phyloP scores from a whole-genome alignment of 2,329 filamentous ascomycete species.

The Colletotrichum acutatum region DNA sequence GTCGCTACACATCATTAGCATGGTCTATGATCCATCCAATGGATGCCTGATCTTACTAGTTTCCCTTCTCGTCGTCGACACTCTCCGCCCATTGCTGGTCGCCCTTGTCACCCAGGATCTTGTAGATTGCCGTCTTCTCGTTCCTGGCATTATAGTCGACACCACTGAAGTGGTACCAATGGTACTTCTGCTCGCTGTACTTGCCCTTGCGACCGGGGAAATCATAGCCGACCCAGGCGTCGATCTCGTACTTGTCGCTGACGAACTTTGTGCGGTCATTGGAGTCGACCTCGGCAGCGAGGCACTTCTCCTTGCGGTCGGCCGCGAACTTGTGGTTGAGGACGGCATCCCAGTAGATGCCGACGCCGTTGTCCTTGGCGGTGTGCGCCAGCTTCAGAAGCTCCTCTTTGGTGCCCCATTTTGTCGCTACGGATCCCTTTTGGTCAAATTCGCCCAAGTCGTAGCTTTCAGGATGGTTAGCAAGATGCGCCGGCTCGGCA shows the following conservation, averaged over 20 bases:
- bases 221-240: slow-evolving; percentile 77
- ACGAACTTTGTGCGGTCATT: slow-evolving; percentile 68
- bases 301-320: slow-evolving; percentile 72
- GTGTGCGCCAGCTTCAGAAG: slow-evolving; percentile 63
- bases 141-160: slow-evolving; percentile 73
- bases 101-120: slow-evolving; percentile 66
- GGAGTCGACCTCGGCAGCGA: slow-evolving; percentile 72
- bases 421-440: slow-evolving; percentile 71
- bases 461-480: slow-evolving; percentile 45
- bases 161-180: slow-evolving; percentile 77
- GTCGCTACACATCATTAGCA: slow-evolving; percentile 68
- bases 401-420: slow-evolving; percentile 77
- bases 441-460: slow-evolving; percentile 81
- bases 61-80: slow-evolving; percentile 69
- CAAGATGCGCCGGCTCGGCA: no score
- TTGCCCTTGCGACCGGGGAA: slow-evolving; percentile 71
- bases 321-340: slow-evolving; percentile 81
- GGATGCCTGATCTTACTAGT: slow-evolving; percentile 62
- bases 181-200: slow-evolving; percentile 74
- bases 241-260: slow-evolving; percentile 70
- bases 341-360: slow-evolving; percentile 78
- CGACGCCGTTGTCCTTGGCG: slow-evolving; percentile 67
- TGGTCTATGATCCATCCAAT: slow-evolving; percentile 61
- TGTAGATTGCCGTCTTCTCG: slow-evolving; percentile 74
- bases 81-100: slow-evolving; percentile 74